Percentiles rank a stretch among this genome's conserved stretches.
phyloP scores from a whole-genome alignment of 2,329 filamentous ascomycete species.

The Nakataea oryzae region DNA sequence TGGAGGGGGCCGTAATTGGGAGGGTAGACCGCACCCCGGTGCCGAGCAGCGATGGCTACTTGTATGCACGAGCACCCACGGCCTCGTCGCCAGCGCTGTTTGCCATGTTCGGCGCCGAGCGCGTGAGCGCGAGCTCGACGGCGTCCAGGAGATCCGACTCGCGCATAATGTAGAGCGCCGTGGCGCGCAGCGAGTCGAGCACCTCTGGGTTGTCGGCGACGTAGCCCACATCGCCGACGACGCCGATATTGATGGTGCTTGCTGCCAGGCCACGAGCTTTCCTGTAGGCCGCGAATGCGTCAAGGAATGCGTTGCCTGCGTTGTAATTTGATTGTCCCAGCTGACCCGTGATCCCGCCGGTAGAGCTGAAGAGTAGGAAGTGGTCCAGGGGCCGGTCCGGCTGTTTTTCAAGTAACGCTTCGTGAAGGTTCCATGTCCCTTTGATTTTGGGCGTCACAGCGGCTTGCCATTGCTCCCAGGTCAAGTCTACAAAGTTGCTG shows the following conservation, averaged over 20 bases:
- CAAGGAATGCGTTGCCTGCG: constrained; percentile 20
- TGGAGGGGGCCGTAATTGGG: constrained; percentile 3
- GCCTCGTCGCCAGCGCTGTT: too few relatives aligned
- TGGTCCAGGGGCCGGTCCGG: constrained; percentile 3
- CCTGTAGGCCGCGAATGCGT: constrained; percentile 18
- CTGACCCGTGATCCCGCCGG: constrained; percentile 6
- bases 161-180: background rate
- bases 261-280: constrained; percentile 16
- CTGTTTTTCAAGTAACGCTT: constrained; percentile 9
- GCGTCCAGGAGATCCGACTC: constrained; percentile 3
- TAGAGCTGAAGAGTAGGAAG: constrained; percentile 4
- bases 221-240: constrained; percentile 10
- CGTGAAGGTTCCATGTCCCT: constrained; percentile 27
- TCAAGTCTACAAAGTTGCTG: constrained; percentile 14
- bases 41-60: background rate
- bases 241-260: constrained; percentile 20
- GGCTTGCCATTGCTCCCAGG: constrained; percentile 16
- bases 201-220: constrained; percentile 3
- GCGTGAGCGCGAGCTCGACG: constrained; percentile 1
- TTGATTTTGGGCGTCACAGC: constrained; percentile 28
- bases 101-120: background rate
- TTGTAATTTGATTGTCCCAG: constrained; percentile 19
- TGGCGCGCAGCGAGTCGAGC: constrained; percentile 2
- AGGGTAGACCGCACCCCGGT: constrained; percentile 1
- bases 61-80: background rate